Conservation (phyloP, 495 filamentous ascomycete species). For the Tuber magnatum region DNA sequence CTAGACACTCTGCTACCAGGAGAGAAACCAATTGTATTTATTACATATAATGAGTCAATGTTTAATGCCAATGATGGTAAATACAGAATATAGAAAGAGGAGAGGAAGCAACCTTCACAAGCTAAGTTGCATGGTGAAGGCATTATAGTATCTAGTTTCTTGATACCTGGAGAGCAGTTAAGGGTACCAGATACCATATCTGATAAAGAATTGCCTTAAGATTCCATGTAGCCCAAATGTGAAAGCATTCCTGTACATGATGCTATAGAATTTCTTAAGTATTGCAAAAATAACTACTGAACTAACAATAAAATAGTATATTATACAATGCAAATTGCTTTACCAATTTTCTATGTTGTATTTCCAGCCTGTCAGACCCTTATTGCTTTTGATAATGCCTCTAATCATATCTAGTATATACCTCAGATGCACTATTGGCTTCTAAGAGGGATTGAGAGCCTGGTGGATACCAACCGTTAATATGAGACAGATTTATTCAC, state of each 20-base stretch:
- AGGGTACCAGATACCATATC: neutral
- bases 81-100: neutral
- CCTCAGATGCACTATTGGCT: conserved; percentile 14
- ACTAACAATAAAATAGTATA: neutral
- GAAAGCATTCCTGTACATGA: neutral
- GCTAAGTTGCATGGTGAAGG: neutral
- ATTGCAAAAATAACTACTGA: neutral
- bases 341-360: conserved; percentile 9
- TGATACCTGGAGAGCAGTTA: neutral
- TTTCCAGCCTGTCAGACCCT: conserved; percentile 13
- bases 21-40: neutral
- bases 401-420: conserved; percentile 6
- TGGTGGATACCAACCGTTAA: neutral
- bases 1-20: neutral
- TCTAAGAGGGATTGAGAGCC: neutral
- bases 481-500: neutral
- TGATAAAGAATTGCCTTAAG: neutral
- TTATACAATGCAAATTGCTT: neutral
- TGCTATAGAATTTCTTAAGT: neutral
- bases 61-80: neutral
- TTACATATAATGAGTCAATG: neutral
- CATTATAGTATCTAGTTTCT: neutral
- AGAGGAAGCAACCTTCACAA: neutral
- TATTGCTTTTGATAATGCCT: conserved; percentile 23
- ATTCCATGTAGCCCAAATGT: neutral